phyloP scores from a whole-genome alignment of 108 stramenopile genomes.

The Chaetoceros muelleri region DNA sequence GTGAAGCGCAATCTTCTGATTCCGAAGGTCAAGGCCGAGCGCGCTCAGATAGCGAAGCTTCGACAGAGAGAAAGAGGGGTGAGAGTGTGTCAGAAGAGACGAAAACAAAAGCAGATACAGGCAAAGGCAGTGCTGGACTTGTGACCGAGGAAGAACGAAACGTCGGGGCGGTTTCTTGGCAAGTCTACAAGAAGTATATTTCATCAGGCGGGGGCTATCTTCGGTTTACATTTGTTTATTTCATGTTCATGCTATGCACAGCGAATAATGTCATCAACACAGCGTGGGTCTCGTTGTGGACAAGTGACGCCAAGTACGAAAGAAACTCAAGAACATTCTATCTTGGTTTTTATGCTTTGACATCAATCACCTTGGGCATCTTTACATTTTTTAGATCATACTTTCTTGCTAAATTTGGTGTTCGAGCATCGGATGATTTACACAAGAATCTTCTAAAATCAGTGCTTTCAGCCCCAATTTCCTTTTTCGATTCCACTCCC shows the following conservation, averaged over 20 bases:
- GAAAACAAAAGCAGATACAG: conserved; percentile 2
- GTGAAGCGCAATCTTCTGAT: background rate
- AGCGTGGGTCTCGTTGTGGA: conserved; percentile 59
- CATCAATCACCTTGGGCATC: conserved; percentile 29
- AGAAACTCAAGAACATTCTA: conserved; percentile 28
- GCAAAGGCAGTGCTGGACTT: conserved; percentile 12
- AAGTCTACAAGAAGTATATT: conserved; percentile 53
- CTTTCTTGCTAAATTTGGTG: conserved; percentile 45
- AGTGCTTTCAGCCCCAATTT: conserved; percentile 74
- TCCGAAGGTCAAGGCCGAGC: background rate
- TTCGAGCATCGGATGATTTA: conserved; percentile 39
- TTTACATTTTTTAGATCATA: conserved; percentile 46
- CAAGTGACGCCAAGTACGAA: conserved; percentile 43
- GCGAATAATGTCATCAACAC: conserved; percentile 28
- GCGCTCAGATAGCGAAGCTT: background rate
- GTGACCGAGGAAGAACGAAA: conserved; percentile 57
- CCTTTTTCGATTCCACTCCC: conserved; percentile 90
- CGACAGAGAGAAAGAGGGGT: background rate
- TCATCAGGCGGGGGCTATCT: conserved; percentile 48
- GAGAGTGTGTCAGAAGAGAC: conserved; percentile 10
- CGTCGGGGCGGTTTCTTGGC: conserved; percentile 40
- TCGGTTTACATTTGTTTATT: conserved; percentile 28
- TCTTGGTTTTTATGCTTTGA: conserved; percentile 18
- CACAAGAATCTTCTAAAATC: conserved; percentile 43
- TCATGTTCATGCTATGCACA: conserved; percentile 38